Percentiles rank a stretch among this genome's conserved stretches.
These are phyloP conservation scores for Achaetomium macrosporum DNA, from an alignment of 2,329 filamentous ascomycete species.

Conservation along the genomic window DNA sequence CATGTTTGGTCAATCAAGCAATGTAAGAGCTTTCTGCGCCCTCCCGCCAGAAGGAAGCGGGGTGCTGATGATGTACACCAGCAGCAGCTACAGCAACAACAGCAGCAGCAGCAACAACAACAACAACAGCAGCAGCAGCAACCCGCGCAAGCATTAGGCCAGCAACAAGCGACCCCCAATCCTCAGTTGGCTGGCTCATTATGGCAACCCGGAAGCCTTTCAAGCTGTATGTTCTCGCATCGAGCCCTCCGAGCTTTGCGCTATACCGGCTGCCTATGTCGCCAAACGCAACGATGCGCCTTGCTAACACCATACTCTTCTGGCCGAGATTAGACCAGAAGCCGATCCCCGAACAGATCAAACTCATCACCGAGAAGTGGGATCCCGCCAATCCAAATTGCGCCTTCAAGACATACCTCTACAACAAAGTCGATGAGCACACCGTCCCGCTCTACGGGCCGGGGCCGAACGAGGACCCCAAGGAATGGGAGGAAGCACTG, in stretches of 20 bases:
- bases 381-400: conserved; percentile 61
- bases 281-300: background rate
- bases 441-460: conserved; percentile 73
- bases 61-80: conserved; percentile 21
- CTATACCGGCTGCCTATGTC: background rate
- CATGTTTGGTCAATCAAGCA: conserved; percentile 24
- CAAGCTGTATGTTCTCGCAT: conserved; percentile 36
- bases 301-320: conserved; percentile 13
- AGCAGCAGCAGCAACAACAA: conserved; percentile 33
- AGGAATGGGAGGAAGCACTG: conserved; percentile 79
- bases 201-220: conserved; percentile 48
- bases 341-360: conserved; percentile 68
- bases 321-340: conserved; percentile 53
- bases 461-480: conserved; percentile 62
- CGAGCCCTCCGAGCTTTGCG: background rate
- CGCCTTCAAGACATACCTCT: conserved; percentile 78
- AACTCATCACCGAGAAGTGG: conserved; percentile 67
- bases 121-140: conserved; percentile 31
- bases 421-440: conserved; percentile 73
- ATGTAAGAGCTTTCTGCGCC: conserved; percentile 14
- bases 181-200: conserved; percentile 43
- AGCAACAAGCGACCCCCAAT: conserved; percentile 24
- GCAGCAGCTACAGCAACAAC: conserved; percentile 35
- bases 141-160: conserved; percentile 29
- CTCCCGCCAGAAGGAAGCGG: background rate